Percentiles rank a stretch among this genome's conserved stretches.
These are phyloP conservation scores for Thozetella sp. DNA, from an alignment of 495 filamentous ascomycete species.

Conservation along the genomic window DNA sequence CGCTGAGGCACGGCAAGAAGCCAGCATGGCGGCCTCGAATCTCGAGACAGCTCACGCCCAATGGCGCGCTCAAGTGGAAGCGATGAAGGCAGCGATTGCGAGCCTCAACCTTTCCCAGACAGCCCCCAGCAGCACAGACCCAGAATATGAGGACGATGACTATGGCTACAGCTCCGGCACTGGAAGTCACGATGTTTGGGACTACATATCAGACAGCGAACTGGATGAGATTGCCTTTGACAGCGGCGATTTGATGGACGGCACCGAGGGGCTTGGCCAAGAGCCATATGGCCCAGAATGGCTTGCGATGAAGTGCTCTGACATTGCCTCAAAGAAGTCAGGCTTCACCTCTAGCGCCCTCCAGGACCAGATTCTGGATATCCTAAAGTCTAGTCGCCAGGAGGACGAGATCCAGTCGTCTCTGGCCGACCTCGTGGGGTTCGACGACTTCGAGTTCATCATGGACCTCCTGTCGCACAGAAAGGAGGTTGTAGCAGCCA, in stretches of 20 bases:
- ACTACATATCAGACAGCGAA: conserved; percentile 76
- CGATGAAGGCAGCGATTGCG: conserved; percentile 49
- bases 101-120: conserved; percentile 26
- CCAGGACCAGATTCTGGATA: conserved; percentile 69
- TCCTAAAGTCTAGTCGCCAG: conserved; percentile 63
- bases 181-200: conserved; percentile 84
- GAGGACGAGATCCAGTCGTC: conserved; percentile 88
- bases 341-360: conserved; percentile 65
- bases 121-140: conserved; percentile 14
- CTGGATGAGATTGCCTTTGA: conserved; percentile 51
- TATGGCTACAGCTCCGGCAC: conserved; percentile 63
- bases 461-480: conserved; percentile 80
- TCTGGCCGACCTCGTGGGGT: conserved; percentile 90
- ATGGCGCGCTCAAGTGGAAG: conserved; percentile 46
- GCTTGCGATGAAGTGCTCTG: conserved; percentile 66
- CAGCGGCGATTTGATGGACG: conserved; percentile 42
- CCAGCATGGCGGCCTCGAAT: conserved; percentile 21
- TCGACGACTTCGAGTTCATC: conserved; percentile 87
- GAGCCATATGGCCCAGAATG: conserved; percentile 52
- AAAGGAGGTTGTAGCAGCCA: conserved; percentile 54
- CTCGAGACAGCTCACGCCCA: conserved; percentile 30
- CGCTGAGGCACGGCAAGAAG: too few species aligned
- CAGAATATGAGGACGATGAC: conserved; percentile 53
- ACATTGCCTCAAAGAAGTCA: conserved; percentile 57
- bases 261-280: conserved; percentile 16